Evolutionary conservation across 1,284 basidiomycete genomes (phyloP), one percentile per base, ranked within the genome.

Genomic region (Tilletia horrida): DNA sequence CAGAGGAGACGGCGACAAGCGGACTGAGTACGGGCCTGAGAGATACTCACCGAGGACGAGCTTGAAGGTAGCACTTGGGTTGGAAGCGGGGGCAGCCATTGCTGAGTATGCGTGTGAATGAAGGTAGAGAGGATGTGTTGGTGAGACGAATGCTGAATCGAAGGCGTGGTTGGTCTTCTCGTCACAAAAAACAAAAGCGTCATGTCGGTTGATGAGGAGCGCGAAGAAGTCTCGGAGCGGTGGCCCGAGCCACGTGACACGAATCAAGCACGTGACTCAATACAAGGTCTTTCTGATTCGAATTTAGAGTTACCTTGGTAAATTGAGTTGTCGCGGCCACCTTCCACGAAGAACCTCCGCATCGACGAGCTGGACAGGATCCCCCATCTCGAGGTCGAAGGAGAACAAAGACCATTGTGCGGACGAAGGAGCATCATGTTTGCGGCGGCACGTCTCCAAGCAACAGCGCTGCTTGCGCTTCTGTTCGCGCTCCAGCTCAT

Each of bases 1-100:
- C 14, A 21, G 40, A 13, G 16, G 23, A 8, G 29, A 11, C 27
- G n/a, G 14, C 25, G 9, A 18, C 50, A 91, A 75, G 64, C 75
- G 62, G 71, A 63, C 71, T 63, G 31, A 59, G 79, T 80, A 76
- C n/a, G n/a, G 80, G 64, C 63, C 57, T 65, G 55, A 27, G 18
- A 16, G 31, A 25, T 18, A 64, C 63, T 47, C n/a, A 64, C 63
- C 92, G 77, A 96, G 91, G 73, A 98, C 95, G 83, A 99, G 92
- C 86, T 99, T 98, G 88, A 98, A 99, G 72, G 93, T 93, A 64
- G 96, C 93, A 76, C 93, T 86, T 73, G 84, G 64, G 50, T 73
- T 35, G 23, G 69, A 43, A 25, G 61, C 64, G 16, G 68, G 65
- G 40, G 72, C 72, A n/a, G 73, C 45, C 72, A 74, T 74, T 21